Evolutionary conservation across 352 stramenopile genomes (phyloP).

Genomic region (Peronospora farinosa): DNA sequence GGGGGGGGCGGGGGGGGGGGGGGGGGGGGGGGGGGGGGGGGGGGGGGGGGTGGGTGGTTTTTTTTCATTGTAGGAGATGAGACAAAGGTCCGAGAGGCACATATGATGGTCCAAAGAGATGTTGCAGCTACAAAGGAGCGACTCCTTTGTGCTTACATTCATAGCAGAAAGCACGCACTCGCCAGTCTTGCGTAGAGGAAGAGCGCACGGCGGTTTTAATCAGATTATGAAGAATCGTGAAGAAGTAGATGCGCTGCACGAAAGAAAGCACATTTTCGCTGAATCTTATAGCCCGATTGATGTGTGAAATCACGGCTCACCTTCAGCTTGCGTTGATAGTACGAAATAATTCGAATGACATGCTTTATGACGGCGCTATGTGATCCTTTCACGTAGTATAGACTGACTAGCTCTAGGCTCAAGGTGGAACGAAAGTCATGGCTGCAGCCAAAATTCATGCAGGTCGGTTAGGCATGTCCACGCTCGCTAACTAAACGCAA

Average conservation of each 20-base stretch:
- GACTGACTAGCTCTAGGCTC: no score
- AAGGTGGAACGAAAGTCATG: slow-evolving; percentile 3
- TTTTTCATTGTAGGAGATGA: no score
- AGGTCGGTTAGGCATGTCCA: slow-evolving; percentile 65
- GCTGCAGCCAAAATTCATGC: slow-evolving; percentile 12
- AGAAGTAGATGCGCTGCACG: slow-evolving; percentile 19
- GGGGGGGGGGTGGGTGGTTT: no score
- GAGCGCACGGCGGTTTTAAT: slow-evolving; percentile 39
- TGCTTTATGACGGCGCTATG: slow-evolving; percentile 13
- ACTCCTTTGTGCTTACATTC: slow-evolving; percentile 57
- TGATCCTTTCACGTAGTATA: no score
- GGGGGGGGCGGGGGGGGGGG: no score
- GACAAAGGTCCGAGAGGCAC: no score
- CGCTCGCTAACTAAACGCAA: slow-evolving; percentile 51
- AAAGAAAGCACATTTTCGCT: not conserved
- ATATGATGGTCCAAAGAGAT: slow-evolving; percentile 25
- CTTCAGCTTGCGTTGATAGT: slow-evolving; percentile 52
- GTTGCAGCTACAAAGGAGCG: slow-evolving; percentile 62
- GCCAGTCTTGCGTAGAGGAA: slow-evolving; percentile 63
- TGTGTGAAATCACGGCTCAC: slow-evolving; percentile 8
- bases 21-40: no score
- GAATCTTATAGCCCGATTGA: not conserved
- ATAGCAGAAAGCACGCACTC: slow-evolving; percentile 67
- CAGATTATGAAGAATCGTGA: slow-evolving; percentile 40
- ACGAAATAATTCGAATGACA: slow-evolving; percentile 45